Base-by-base conservation (phyloP, 768 basidiomycete genomes). In the Mycena pura region DNA sequence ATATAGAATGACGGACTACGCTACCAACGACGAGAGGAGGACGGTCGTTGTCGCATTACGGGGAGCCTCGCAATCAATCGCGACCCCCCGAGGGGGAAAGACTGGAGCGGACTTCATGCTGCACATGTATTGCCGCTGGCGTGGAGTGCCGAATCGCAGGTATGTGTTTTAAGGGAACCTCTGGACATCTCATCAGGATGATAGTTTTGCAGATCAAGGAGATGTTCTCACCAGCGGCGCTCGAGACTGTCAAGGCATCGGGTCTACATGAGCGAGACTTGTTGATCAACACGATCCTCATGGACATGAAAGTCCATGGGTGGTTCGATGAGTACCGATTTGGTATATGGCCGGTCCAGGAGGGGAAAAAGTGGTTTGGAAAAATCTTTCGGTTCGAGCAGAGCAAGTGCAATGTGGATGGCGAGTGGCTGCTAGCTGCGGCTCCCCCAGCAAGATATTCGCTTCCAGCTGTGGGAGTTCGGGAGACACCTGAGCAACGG, bases 271-370 rank as follows among this genome's bases (percentile, higher is more conserved):
- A 32, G 7, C 6, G 34, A 17, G 47, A 48, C 47, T 19, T 8
- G 31, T 19, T 32, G 29, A 13, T 50, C 13, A 50, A 50, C 27
- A 50, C 49, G 4, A 50, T 50, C 25, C 49, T 50, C 32, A 50
- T 50, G 36, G 49, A 50, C 39, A 36, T 36, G 19, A 32, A 36
- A 7, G 49, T 39, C 36, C 49, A 50, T 21, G 36, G 21, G 2
- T 50, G 49, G 49, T 50, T 50, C 21, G 49, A 50, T 38, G 50
- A 51, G 7, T 41, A 52, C 40, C 51, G 27, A 6, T 52, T 41
- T 19, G 51, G 51, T 6, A 52, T 52, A n/a, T 52, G 25, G 51
- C 51, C 50, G 3, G 36, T 51, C 14, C 2, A 40, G 8, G 24
- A 40, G 6, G 50, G 19, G 2, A 38, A 21, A 17, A 17, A 40